Base-by-base conservation (phyloP, 208 protist genomes). In the Acanthamoeba polyphaga region DNA sequence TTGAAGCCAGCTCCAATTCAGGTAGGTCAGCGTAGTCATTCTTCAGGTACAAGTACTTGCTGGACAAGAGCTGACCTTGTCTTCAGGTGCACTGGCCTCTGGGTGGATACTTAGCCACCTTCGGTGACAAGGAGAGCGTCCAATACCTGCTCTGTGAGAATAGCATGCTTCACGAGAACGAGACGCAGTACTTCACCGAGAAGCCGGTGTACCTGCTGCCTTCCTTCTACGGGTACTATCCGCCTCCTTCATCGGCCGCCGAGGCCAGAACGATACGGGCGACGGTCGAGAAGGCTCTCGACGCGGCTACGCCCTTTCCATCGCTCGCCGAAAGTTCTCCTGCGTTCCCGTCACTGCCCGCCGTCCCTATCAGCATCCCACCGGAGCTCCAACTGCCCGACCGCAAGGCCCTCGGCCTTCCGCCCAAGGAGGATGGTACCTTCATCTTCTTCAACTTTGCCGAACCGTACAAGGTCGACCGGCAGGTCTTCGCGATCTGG, bases 361-460 rank as follows among this genome's bases (percentile, higher is more conserved):
- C 32, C 29, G 5, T 49, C 24, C 70, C 34, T 19, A 22, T 78
- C 70, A 12, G 6, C 66, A 34, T 34, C 5, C n/a, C 70, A 27
- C 0, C 8, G 32, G 70, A 66, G 22, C 22, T 66, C 22, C 17
- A n/a, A 66, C 60, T 66, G 60, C 60, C 60, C 4, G 60, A 66
- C 24, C 70, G 70, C 32, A 29, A 27, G 22, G 70, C 10, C 32
- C 70, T 78, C 29, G 70, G 70, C n/a, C n/a, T 78, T 38, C 70
- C 70, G 0, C 38, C 70, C 13, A 38, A 78, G 13, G 70, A 66
- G 15, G 24, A 22, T 10, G 60, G 60, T 5, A 66, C 38, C n/a
- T 78, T 78, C 70, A 29, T 78, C 70, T 78, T 78, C 70, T 34
- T 46, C 38, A 78, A 78, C 38, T 46, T 78, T 17, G 70, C 34